phyloP scores from a whole-genome alignment of 345 rosid species.

The Dipteronia dyeriana region DNA sequence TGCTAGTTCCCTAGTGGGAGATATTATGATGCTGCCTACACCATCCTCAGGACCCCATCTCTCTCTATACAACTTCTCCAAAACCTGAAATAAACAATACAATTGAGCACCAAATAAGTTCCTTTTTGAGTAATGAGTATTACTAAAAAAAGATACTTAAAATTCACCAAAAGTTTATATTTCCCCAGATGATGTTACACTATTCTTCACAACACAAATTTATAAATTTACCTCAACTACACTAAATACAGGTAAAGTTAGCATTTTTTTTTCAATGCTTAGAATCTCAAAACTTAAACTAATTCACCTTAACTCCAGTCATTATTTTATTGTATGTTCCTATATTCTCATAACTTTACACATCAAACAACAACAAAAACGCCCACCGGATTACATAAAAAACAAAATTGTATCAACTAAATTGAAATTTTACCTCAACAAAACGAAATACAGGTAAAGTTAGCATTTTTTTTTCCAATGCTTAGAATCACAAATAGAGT shows the following conservation, averaged over 20 bases:
- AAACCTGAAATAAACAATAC: constrained; percentile 39
- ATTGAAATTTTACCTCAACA: not conserved
- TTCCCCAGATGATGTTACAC: not conserved
- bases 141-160: not conserved
- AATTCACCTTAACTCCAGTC: not conserved
- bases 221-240: not conserved
- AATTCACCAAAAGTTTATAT: not conserved
- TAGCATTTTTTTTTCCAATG: not conserved
- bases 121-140: not conserved
- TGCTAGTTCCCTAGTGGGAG: constrained; percentile 91
- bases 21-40: constrained; percentile 87
- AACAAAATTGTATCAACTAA: too few relatives aligned
- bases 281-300: not conserved
- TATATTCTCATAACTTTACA: too few relatives aligned
- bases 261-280: not conserved
- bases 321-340: not conserved
- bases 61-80: constrained; percentile 81
- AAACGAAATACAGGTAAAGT: not conserved
- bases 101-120: not conserved
- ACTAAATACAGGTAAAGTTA: not conserved
- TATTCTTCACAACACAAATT: not conserved
- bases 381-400: too few relatives aligned
- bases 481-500: too few relatives aligned
- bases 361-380: not conserved
- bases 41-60: constrained; percentile 92